Evolutionary conservation across 257 asterid species (phyloP).

Genomic region (Leptodermis oblonga): DNA sequence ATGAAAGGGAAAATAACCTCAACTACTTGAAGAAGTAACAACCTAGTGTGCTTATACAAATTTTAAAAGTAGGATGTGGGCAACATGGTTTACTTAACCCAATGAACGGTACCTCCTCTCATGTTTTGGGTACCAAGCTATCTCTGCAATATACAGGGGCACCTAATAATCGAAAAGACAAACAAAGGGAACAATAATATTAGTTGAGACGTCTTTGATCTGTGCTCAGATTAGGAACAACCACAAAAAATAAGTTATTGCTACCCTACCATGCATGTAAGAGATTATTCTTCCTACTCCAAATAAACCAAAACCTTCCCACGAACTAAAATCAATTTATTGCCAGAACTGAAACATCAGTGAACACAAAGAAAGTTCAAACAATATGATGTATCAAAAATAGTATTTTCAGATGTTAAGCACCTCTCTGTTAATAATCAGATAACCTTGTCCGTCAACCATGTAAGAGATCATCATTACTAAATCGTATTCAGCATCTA

Average conservation of each 20-base stretch:
- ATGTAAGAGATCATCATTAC: too few species aligned
- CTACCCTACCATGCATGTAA: constrained; percentile 73
- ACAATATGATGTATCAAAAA: too few species aligned
- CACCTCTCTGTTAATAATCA: too few species aligned
- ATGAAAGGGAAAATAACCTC: not conserved
- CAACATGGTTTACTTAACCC: constrained; percentile 92
- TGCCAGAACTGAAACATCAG: too few species aligned
- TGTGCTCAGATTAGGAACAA: constrained; percentile 3
- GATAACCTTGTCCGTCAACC: too few species aligned
- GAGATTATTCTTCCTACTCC: constrained; percentile 97
- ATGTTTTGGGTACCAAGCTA: constrained; percentile 81
- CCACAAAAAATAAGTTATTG: constrained; percentile 3
- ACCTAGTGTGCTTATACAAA: not conserved
- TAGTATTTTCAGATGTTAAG: too few species aligned
- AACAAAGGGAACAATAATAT: not conserved
- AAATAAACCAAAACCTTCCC: constrained; percentile 95
- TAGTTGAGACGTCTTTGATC: not conserved
- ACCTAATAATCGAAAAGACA: constrained; percentile 43
- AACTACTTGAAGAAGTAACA: too few species aligned
- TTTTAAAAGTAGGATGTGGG: not conserved
- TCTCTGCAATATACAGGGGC: constrained; percentile 93
- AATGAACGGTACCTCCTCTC: constrained; percentile 80
- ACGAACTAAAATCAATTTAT: constrained; percentile 85
- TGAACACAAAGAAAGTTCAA: too few species aligned
- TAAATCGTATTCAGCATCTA: too few species aligned